These are phyloP conservation scores for Ceratobasidium sp. DNA, from an alignment of 1,284 basidiomycete genomes.

Conservation along the genomic window DNA sequence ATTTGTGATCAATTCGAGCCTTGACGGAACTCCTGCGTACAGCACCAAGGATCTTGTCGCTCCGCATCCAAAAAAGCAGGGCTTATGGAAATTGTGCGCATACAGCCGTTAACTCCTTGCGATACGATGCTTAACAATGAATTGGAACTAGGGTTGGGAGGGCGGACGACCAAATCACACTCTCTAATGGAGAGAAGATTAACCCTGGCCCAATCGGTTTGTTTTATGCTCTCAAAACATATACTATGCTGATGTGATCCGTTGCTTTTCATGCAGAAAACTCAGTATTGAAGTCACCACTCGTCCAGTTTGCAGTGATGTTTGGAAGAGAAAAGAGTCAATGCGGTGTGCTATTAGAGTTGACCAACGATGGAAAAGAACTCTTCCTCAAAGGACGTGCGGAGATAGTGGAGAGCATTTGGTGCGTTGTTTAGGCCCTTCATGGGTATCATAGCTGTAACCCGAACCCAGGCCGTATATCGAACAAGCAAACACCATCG, in stretches of 20 bases:
- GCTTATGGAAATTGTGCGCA: constrained; percentile 39
- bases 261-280: constrained; percentile 51
- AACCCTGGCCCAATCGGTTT: constrained; percentile 62
- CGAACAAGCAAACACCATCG: constrained; percentile 60
- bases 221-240: constrained; percentile 48
- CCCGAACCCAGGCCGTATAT: constrained; percentile 59
- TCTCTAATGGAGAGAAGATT: constrained; percentile 52
- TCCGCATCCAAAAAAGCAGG: constrained; percentile 38
- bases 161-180: constrained; percentile 47
- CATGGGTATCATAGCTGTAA: too few relatives aligned
- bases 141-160: constrained; percentile 32
- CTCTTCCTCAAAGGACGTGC: constrained; percentile 56
- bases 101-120: neutral
- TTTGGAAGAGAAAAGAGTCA: constrained; percentile 63
- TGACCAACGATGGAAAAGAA: too few relatives aligned
- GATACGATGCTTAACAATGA: neutral
- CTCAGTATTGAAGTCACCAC: constrained; percentile 56
- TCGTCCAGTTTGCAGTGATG: constrained; percentile 57
- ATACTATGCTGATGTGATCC: too few relatives aligned
- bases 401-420: constrained; percentile 55
- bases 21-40: constrained; percentile 37
- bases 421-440: constrained; percentile 54
- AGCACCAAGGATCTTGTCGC: constrained; percentile 43
- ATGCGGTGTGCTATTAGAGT: constrained; percentile 62
- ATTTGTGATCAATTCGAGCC: constrained; percentile 27